Base-by-base conservation (phyloP, 345 rosid genomes). In the Angophora floribunda region DNA sequence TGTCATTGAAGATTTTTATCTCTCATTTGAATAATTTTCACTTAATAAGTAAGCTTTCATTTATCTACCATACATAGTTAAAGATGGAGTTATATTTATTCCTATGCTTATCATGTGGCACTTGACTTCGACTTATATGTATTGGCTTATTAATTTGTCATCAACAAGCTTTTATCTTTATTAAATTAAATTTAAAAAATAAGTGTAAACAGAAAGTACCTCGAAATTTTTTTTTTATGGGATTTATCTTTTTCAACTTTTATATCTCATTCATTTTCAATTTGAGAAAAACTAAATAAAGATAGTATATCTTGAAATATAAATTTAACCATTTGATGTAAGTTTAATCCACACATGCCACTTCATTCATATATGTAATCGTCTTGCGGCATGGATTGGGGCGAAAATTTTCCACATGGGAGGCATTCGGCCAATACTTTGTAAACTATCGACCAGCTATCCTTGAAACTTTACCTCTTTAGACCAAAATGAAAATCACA, bases 161-260 rank as follows among this genome's bases (percentile, higher is more conserved):
- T 67, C 44, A 30, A 16, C 44, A 15, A 67, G 12, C 44, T 15
- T 67, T 32, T 30, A 32, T 67, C 1, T 30, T 67, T 8, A 32
- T 30, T 7, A 44, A 7, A 6, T 0, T 21, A 55, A 55, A 55
- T 21, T 36, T 21, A 7, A 55, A 55, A 55, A 55, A 67, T 67
- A 67, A 67, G 44, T 32, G 15, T 15, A 67, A 30, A 30, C 10
- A 65, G 9, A 67, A 67, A 15, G 44, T 0, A 16, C 22, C 12
- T 67, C 3, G 5, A 65, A 30, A 7, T 2, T 30, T 4, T 63
- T 65, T 15, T 55, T 55, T 6, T 6, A 0, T 36, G 41, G 10
- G 6, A 0, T 3, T 9, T 5, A 26, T 59, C n/a, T 26, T 59
- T 59, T 59, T 59, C 0, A 0, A 59, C 30, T 1, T 26, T 59